A percentile compares a stretch with the other conserved stretches of the same genome.
These are phyloP conservation scores for Chionographis japonica DNA, from an alignment of 106 monocot genomes.

Conservation along the genomic window DNA sequence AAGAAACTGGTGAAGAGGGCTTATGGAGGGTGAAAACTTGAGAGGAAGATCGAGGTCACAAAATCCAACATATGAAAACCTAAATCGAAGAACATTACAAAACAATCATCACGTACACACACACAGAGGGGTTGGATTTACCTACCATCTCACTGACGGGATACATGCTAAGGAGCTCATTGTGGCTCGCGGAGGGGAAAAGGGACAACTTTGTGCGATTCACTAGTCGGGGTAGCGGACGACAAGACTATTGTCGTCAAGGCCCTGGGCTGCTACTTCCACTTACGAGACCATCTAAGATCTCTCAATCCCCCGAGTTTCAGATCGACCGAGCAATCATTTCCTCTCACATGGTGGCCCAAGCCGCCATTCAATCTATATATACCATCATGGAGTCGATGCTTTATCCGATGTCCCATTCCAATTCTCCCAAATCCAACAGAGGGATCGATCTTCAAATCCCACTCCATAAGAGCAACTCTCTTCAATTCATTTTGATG, in stretches of 20 bases:
- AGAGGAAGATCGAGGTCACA: too few species aligned
- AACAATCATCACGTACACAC: too few species aligned
- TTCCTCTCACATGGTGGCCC: not conserved
- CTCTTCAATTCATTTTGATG: conserved; percentile 2
- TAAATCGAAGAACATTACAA: too few species aligned
- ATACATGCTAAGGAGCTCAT: too few species aligned
- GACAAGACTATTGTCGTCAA: conserved; percentile 1
- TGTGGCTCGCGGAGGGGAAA: too few species aligned
- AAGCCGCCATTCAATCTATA: not conserved
- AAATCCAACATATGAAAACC: too few species aligned
- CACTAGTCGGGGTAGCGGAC: conserved; percentile 13
- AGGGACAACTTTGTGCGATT: too few species aligned
- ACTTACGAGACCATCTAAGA: conserved; percentile 9
- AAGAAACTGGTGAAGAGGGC: too few species aligned
- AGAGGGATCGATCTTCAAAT: conserved; percentile 47
- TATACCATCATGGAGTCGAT: conserved; percentile 1
- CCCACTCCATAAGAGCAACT: conserved; percentile 56
- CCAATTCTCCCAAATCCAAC: conserved; percentile 42
- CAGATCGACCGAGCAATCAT: conserved; percentile 50
- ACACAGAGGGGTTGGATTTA: too few species aligned
- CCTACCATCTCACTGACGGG: too few species aligned
- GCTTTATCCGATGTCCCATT: conserved; percentile 1
- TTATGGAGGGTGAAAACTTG: too few species aligned
- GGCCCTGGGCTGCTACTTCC: not conserved
- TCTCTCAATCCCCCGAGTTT: conserved; percentile 46